These are phyloP conservation scores for Epichloe uncinata DNA, from an alignment of 2,329 filamentous ascomycete genomes.

Conservation along the genomic window DNA sequence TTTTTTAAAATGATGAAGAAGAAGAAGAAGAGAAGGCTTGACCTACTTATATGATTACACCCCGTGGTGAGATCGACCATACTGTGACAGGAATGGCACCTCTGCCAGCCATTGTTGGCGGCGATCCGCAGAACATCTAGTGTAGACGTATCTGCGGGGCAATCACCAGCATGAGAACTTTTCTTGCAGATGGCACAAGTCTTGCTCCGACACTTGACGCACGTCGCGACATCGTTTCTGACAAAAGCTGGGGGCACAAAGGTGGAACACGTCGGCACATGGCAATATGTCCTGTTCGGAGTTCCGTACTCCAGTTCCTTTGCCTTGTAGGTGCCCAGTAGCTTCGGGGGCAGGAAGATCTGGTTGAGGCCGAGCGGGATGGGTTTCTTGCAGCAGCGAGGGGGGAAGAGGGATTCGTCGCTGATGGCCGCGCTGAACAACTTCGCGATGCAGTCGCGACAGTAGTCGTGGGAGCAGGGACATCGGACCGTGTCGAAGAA, in stretches of 20 bases:
- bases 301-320: conserved; percentile 38
- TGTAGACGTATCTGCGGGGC: conserved; percentile 28
- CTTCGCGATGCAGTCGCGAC: conserved; percentile 29
- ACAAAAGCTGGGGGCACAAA: conserved; percentile 30
- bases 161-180: conserved; percentile 30
- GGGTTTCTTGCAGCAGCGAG: conserved; percentile 33
- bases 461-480: conserved; percentile 33
- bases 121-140: conserved; percentile 29
- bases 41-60: conserved; percentile 46
- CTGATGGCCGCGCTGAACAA: conserved; percentile 30
- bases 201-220: conserved; percentile 23
- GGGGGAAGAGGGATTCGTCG: conserved; percentile 44
- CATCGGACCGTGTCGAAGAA: background rate
- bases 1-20: background rate
- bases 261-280: conserved; percentile 24
- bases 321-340: conserved; percentile 23
- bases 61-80: conserved; percentile 37
- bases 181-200: conserved; percentile 42
- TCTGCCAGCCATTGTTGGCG: conserved; percentile 33
- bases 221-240: conserved; percentile 22
- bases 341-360: conserved; percentile 20
- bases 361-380: conserved; percentile 25
- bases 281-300: conserved; percentile 37
- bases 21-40: background rate
- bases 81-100: conserved; percentile 30